Base-by-base conservation (phyloP, 192 early-diverging fungal species). In the Jimgerdemannia flammicorona region DNA sequence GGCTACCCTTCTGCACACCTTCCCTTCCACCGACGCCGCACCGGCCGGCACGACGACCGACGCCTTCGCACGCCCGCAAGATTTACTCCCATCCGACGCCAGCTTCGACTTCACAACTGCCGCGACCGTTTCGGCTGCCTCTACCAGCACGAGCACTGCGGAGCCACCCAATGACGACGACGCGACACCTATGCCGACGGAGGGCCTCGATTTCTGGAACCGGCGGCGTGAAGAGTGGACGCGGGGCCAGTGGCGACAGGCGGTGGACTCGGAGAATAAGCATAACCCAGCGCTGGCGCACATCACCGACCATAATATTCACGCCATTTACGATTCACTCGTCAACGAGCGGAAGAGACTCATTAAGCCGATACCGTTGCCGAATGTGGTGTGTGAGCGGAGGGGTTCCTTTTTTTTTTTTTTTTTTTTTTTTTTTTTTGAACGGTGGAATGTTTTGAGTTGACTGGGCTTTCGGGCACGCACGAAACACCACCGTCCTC, bases 161-260 rank as follows among this genome's bases (percentile, higher is more conserved):
- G 8, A 59, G 14, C 49, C 49, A 14, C 49, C 6, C 6, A 59
- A 6, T 14, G 49, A 59, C 6, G 49, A 59, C 49, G 49, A 59
- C 49, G 8, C 49, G 8, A 14, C 49, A 59, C 49, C 49, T 59
- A 29, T 29, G 29, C 29, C 29, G 29, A 29, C 29, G 29, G 29
- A 29, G 49, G 85, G 83, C 40, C 70, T 88, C 10, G 80, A 82
- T 29, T 78, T 80, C 68, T 88, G 87, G 87, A 81, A 85, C 69
- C 72, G 65, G 43, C 80, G 79, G n/a, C 73, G 87, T 17, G 80
- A 83, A 42, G 65, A 77, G 65, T 88, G 87, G 87, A 88, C 82
- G 1, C 49, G 74, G 41, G 80, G 66, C 68, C 54, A 70, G 18
- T 75, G 69, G 74, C 78, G 67, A 41, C 71, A 70, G 11, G 72